phyloP scores from a whole-genome alignment of 2,329 filamentous ascomycete genomes.

The Pestalotiopsis sp. region DNA sequence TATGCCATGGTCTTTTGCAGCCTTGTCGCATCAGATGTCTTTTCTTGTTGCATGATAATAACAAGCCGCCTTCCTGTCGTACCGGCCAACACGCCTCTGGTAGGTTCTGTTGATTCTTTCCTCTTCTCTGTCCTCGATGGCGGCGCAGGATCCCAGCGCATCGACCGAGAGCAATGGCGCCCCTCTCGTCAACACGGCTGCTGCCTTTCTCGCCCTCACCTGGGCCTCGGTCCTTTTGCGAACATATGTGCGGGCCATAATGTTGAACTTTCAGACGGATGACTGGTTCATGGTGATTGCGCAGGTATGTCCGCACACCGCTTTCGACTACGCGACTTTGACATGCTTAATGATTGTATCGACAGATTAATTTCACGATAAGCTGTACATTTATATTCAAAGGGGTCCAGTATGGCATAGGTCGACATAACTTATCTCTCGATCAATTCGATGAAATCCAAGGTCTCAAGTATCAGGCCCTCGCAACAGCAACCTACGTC shows the following conservation, averaged over 20 bases:
- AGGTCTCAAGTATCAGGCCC: constrained; percentile 54
- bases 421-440: constrained; percentile 47
- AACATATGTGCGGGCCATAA: constrained; percentile 27
- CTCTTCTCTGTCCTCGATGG: constrained; percentile 20
- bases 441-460: constrained; percentile 38
- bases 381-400: constrained; percentile 46
- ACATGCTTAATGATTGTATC: constrained; percentile 9
- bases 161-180: constrained; percentile 31
- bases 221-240: constrained; percentile 29
- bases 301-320: constrained; percentile 36
- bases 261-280: constrained; percentile 44
- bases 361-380: constrained; percentile 44
- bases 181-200: constrained; percentile 30
- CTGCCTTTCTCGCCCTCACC: constrained; percentile 36
- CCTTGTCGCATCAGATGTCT: background rate
- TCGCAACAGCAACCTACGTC: constrained; percentile 51
- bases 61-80: background rate
- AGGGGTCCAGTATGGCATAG: constrained; percentile 44
- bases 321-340: constrained; percentile 3
- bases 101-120: background rate
- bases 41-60: background rate
- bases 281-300: constrained; percentile 55
- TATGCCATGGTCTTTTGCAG: background rate
- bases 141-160: constrained; percentile 30
- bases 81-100: background rate